Evolutionary conservation across 1,284 basidiomycete genomes (phyloP), one percentile per base, ranked within the genome.

Genomic region (Tremellales sp.): DNA sequence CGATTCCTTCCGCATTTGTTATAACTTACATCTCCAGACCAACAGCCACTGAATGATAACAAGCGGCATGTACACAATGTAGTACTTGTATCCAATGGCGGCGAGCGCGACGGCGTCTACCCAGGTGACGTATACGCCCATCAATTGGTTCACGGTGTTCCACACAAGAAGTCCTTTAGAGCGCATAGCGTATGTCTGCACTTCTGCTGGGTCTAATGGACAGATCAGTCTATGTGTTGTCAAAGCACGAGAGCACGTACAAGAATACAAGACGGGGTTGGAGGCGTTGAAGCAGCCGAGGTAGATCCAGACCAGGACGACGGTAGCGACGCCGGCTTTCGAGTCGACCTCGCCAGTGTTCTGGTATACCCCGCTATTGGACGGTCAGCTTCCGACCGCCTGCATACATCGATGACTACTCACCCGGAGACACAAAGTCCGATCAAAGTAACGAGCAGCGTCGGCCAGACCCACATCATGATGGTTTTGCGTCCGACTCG

Each of bases 291-390:
- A 71, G 25, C 51, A 58, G 5, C 70, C 68, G 18, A 70, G 58
- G 57, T 65, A 75, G 44, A 75, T 36, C 74, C 73, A 74, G 10
- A 73, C 69, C 3, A 73, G 51, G 8, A 62, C 69, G 18, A 72
- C 68, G 24, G 61, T 63, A 8, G 65, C 71, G 41, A 73, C 50
- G 31, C 61, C 70, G 4, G 66, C 60, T 7, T 43, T 36, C 10
- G 33, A 60, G 56, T 66, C 64, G 1, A 26, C 42, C 2, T 54
- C 50, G 16, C 37, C 62, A 2, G 52, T 53, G 22, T 68, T 62
- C 25, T 53, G 61, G 45, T 55, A 74, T 7, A 66, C 57, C 18
- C 60, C 66, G n/a, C 64, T 64, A 32, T 10, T 22, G 38, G 31
- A 19, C 24, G 28, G 44, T 45, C 19, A 40, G 38, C 32, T 26